Conservation (phyloP, 805 yeast genomes). For the Cyberlindnera maclurae region DNA sequence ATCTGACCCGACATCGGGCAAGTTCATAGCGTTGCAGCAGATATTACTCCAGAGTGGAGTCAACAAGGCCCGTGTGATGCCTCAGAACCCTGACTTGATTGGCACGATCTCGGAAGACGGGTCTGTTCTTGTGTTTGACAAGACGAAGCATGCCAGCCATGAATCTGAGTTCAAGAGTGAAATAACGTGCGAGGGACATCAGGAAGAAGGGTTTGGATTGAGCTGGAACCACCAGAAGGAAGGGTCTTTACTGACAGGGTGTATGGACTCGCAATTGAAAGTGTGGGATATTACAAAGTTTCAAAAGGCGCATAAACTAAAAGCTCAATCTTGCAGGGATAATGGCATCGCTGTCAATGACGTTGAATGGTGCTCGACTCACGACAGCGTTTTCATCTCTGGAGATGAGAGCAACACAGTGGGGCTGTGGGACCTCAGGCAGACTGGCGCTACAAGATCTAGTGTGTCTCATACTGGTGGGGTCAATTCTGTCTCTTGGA, state of each 20-base stretch:
- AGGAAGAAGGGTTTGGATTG: slow-evolving; percentile 58
- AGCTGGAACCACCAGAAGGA: slow-evolving; percentile 66
- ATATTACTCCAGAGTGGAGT: slow-evolving; percentile 69
- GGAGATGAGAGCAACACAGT: slow-evolving; percentile 60
- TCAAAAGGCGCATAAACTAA: slow-evolving; percentile 16
- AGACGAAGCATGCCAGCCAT: slow-evolving; percentile 69
- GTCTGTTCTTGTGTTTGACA: slow-evolving; percentile 58
- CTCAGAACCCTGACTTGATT: slow-evolving; percentile 79
- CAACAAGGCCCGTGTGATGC: slow-evolving; percentile 66
- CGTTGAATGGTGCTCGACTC: slow-evolving; percentile 58
- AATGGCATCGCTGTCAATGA: slow-evolving; percentile 59
- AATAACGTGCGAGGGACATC: slow-evolving; percentile 36
- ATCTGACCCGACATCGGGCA: slow-evolving; percentile 25
- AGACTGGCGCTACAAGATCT: slow-evolving; percentile 6
- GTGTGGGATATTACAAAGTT: slow-evolving; percentile 59
- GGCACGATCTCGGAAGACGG: slow-evolving; percentile 69
- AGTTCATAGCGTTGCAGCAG: slow-evolving; percentile 42
- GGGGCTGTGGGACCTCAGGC: slow-evolving; percentile 49
- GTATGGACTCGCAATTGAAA: slow-evolving; percentile 56
- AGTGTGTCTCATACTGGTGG: slow-evolving; percentile 26
- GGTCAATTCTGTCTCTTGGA: slow-evolving; percentile 54
- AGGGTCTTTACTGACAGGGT: slow-evolving; percentile 53
- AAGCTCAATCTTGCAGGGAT: slow-evolving; percentile 9
- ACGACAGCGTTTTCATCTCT: slow-evolving; percentile 51
- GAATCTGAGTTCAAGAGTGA: slow-evolving; percentile 42